Percentiles rank a stretch among this genome's conserved stretches.
Conservation (phyloP, 164 flowering plant species). For the Umbellularia californica region DNA sequence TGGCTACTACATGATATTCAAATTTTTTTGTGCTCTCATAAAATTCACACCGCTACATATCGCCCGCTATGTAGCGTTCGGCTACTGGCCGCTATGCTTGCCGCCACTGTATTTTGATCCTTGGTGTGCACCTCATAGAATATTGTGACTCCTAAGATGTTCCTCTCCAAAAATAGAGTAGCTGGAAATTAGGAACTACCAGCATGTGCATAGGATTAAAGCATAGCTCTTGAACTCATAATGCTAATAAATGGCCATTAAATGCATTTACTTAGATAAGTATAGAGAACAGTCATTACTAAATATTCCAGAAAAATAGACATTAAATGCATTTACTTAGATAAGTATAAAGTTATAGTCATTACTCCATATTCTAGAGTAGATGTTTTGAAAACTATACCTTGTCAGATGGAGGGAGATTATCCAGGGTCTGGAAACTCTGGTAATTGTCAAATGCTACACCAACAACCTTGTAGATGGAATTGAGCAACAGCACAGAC, state of each 20-base stretch:
- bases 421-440: slow-evolving; percentile 23
- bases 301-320: background rate
- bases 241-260: background rate
- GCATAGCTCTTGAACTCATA: background rate
- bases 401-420: slow-evolving; percentile 29
- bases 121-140: no score
- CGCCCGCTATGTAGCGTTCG: no score
- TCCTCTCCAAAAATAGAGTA: background rate
- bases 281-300: no score
- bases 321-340: background rate
- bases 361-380: background rate
- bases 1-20: no score
- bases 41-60: no score
- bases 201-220: background rate
- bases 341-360: background rate
- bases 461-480: slow-evolving; percentile 45
- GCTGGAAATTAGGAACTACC: background rate
- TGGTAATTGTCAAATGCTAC: slow-evolving; percentile 39
- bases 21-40: no score
- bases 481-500: slow-evolving; percentile 40
- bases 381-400: slow-evolving; percentile 25
- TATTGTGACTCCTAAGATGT: no score
- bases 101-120: no score
- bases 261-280: background rate
- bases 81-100: no score